Conservation (phyloP, 805 yeast species). For the Schwanniomyces sp. region DNA sequence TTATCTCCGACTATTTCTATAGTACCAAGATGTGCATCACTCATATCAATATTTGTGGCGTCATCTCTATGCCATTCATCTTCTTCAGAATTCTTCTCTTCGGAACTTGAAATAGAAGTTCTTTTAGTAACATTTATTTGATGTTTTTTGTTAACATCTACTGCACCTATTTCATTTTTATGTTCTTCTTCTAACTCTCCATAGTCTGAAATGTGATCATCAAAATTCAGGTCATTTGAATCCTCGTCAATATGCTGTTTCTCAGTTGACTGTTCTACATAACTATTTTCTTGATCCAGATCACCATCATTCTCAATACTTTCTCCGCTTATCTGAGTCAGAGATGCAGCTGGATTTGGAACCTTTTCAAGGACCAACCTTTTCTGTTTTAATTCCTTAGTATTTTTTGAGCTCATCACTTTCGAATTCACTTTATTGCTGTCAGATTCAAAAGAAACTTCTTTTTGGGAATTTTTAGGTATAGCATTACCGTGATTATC, state of each 20-base stretch:
- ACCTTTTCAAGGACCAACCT: not conserved
- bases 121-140: no score
- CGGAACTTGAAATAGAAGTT: not conserved
- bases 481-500: conserved; percentile 35
- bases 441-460: not conserved
- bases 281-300: no score
- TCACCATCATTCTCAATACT: not conserved
- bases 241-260: no score
- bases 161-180: conserved; percentile 3
- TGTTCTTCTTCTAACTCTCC: not conserved
- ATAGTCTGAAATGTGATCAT: not conserved
- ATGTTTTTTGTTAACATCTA: not conserved
- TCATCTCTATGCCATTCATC: not conserved
- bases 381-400: not conserved
- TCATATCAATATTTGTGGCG: not conserved
- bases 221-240: no score
- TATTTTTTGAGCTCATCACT: conserved; percentile 20
- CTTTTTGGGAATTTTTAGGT: conserved; percentile 24
- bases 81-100: not conserved
- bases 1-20: not conserved
- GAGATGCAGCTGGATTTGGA: not conserved
- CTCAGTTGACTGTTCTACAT: no score
- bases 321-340: no score
- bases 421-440: conserved; percentile 13
- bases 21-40: not conserved